Evolutionary conservation across 768 basidiomycete genomes (phyloP), one percentile per base, ranked within the genome.

Genomic region (Boletus sp.): DNA sequence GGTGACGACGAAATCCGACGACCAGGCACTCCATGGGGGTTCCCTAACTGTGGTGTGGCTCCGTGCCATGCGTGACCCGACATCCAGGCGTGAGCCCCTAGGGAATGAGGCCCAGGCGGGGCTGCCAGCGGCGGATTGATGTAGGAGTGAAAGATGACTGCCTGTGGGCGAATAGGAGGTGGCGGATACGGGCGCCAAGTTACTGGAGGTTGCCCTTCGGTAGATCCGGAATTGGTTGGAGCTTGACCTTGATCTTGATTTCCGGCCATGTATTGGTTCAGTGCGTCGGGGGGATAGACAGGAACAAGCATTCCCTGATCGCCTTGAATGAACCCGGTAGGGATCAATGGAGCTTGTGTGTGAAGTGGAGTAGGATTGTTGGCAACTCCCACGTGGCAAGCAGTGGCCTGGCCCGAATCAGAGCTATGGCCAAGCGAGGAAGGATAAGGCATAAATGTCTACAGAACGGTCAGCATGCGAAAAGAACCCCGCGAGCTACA

Each of bases 281-380:
- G 76, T 2, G 83, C 86, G 43, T 89, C 87, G 4, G 83, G 83
- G 25, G 79, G 80, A 64, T 90, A 89, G 32, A 88, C 78, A 23
- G 88, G 79, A 39, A 88, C 80, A 29, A 89, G 74, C n/a, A 81
- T 81, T 5, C 88, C 86, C 47, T 85, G 83, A 51, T 87, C 84
- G 51, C 83, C 83, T 56, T 88, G 85, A 50, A 87, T 80, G 62
- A 88, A 90, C 2, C 85, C 84, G 0, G 83, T 80, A 1, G 87
- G 83, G 41, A 79, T 72, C 11, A 87, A 70, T 17, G 87, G 85
- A 5, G 85, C 77, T 60, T 83, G 81, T 32, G 58, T 19, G 40
- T 66, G 63, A 48, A 61, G 33, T 45, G 64, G 34, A 5, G 56
- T 30, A 19, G 55, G 43, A 27, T 64, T 62, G 19, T 46, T 52